Percentiles rank a stretch among this genome's conserved stretches.
Conservation (phyloP, 202 grass and related monocot species). For the Eragrostis tef region DNA sequence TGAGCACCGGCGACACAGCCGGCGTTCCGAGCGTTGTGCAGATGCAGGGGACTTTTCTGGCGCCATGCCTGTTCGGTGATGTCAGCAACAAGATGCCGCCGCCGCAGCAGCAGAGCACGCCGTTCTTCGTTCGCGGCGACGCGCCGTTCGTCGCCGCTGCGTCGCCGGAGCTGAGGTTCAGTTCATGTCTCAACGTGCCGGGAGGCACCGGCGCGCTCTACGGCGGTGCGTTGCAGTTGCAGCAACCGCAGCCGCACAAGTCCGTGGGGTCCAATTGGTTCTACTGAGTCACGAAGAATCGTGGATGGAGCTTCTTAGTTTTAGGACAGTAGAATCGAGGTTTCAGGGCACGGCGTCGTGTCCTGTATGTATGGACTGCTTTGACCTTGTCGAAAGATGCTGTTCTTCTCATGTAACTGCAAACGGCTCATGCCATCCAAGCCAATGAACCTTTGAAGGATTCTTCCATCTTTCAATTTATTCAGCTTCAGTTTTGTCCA, state of each 20-base stretch:
- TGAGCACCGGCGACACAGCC: background rate
- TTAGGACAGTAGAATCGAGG: constrained; percentile 26
- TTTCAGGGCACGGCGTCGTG: constrained; percentile 17
- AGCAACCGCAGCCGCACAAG: constrained; percentile 46
- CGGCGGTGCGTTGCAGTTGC: constrained; percentile 36
- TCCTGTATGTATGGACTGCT: constrained; percentile 21
- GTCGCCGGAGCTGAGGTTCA: constrained; percentile 42
- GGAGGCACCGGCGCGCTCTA: constrained; percentile 33
- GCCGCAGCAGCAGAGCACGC: constrained; percentile 29
- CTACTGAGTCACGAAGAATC: constrained; percentile 45
- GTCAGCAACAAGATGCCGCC: constrained; percentile 1
- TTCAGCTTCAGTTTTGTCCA: too few species aligned
- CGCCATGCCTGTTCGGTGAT: constrained; percentile 16
- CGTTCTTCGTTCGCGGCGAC: too few species aligned
- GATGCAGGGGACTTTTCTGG: constrained; percentile 1
- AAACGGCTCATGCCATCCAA: background rate
- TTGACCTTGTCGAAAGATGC: background rate
- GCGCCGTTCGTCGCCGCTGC: constrained; percentile 24
- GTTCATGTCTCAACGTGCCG: constrained; percentile 25
- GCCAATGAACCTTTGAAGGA: background rate
- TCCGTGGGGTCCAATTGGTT: constrained; percentile 52
- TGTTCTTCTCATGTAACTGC: background rate
- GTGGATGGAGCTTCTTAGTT: constrained; percentile 9
- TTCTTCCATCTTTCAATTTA: too few species aligned
- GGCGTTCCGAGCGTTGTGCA: background rate